Evolutionary conservation across 2,329 filamentous ascomycete species (phyloP).

Genomic region (Teratosphaeria nubilosa): DNA sequence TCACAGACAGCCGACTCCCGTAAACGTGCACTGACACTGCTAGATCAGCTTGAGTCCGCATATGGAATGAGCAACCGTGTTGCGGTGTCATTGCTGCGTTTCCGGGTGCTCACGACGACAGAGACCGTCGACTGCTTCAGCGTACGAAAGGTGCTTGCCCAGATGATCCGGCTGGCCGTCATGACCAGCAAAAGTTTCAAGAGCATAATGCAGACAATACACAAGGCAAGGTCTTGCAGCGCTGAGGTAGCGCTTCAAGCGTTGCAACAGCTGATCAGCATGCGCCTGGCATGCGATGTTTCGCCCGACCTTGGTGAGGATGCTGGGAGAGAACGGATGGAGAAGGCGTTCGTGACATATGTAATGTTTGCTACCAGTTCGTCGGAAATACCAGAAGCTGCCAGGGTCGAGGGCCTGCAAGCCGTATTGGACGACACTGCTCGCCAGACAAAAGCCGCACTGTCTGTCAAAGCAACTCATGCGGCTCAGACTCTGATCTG

Average conservation of each 20-base stretch:
- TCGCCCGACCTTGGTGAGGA: background rate
- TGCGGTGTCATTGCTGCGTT: conserved; percentile 54
- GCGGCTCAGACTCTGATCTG: conserved; percentile 66
- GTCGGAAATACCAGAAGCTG: background rate
- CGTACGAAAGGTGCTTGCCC: conserved; percentile 44
- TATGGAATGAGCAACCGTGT: conserved; percentile 49
- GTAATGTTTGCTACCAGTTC: conserved; percentile 53
- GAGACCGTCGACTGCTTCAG: conserved; percentile 26
- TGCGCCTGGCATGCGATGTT: conserved; percentile 41
- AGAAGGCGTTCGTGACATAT: conserved; percentile 57
- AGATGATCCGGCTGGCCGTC: conserved; percentile 51
- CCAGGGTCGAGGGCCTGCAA: conserved; percentile 30
- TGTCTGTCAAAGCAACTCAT: conserved; percentile 53
- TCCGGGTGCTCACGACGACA: conserved; percentile 53
- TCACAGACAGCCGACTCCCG: conserved; percentile 1
- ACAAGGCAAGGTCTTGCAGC: conserved; percentile 47
- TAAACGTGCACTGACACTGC: conserved; percentile 20
- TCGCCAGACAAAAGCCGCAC: conserved; percentile 33
- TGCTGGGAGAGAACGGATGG: conserved; percentile 50
- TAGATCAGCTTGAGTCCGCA: conserved; percentile 54
- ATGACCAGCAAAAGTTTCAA: conserved; percentile 56
- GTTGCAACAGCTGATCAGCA: conserved; percentile 54
- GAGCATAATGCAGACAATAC: conserved; percentile 55
- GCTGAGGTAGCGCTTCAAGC: conserved; percentile 32
- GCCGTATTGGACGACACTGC: conserved; percentile 39